These are phyloP conservation scores for Pseudognaphalium luteoalbum DNA, from an alignment of 129 eudicot genomes.

Conservation along the genomic window DNA sequence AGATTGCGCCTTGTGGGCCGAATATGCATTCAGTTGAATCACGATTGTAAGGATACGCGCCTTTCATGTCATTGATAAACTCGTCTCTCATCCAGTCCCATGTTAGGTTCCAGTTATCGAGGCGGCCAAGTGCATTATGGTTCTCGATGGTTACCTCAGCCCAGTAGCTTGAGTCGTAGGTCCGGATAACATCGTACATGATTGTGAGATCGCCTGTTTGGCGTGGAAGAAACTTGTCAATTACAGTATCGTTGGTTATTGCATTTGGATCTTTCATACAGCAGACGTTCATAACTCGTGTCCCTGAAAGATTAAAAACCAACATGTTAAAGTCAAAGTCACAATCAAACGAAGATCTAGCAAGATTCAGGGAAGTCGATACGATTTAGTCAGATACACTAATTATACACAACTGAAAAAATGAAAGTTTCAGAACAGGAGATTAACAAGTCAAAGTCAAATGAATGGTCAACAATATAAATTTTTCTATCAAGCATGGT, in stretches of 20 bases:
- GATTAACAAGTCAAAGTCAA: neutral
- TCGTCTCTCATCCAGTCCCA: slow-evolving; percentile 99
- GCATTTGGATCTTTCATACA: slow-evolving; percentile 61
- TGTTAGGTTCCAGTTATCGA: slow-evolving; percentile 83
- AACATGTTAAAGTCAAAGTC: slow-evolving; percentile 11
- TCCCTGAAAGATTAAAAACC: slow-evolving; percentile 50
- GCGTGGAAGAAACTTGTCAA: slow-evolving; percentile 68
- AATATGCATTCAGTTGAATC: slow-evolving; percentile 74
- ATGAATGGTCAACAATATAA: neutral
- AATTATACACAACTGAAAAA: slow-evolving; percentile 1
- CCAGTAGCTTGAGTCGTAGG: slow-evolving; percentile 71
- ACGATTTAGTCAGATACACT: neutral
- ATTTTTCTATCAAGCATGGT: neutral
- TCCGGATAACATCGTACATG: slow-evolving; percentile 74
- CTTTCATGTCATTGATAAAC: slow-evolving; percentile 69
- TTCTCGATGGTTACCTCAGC: slow-evolving; percentile 86
- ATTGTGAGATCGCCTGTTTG: slow-evolving; percentile 87
- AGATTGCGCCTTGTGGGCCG: slow-evolving; percentile 64
- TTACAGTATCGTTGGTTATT: slow-evolving; percentile 38
- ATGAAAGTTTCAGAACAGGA: neutral
- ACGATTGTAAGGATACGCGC: slow-evolving; percentile 67
- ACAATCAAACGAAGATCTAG: neutral
- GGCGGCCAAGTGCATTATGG: slow-evolving; percentile 87
- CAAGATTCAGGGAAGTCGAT: neutral
- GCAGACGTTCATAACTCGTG: slow-evolving; percentile 64